phyloP scores from a whole-genome alignment of 305 asterid genomes.

The Fraxinus nigra region DNA sequence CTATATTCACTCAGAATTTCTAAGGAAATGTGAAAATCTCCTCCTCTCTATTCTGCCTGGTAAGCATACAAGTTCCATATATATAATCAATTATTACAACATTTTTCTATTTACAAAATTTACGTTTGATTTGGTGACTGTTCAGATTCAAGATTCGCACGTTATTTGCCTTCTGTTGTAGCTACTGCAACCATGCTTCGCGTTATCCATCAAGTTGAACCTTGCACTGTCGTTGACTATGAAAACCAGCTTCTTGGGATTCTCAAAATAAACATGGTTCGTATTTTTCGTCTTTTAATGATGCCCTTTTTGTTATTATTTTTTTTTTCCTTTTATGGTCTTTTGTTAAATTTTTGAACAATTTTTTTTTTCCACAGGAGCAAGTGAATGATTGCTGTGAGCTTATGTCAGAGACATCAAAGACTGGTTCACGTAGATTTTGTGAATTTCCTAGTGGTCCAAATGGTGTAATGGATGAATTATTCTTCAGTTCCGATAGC shows the following conservation, averaged over 20 bases:
- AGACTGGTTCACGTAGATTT: neutral
- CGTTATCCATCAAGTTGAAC: conserved; percentile 58
- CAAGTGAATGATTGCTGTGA: conserved; percentile 24
- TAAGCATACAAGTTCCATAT: conserved; percentile 18
- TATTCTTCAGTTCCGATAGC: conserved; percentile 39
- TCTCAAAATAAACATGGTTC: conserved; percentile 69
- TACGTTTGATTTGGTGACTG: neutral
- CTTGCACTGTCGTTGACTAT: conserved; percentile 44
- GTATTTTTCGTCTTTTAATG: conserved; percentile 11
- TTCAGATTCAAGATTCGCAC: conserved; percentile 66
- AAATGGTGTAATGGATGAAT: conserved; percentile 30
- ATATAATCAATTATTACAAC: conserved; percentile 20
- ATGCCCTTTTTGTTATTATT: neutral
- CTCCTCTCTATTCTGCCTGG: conserved; percentile 67
- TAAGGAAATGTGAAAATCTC: conserved; percentile 51
- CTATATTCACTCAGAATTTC: conserved; percentile 57
- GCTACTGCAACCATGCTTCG: conserved; percentile 88
- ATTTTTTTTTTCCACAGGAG: conserved; percentile 26
- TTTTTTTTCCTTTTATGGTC: neutral
- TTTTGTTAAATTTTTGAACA: neutral
- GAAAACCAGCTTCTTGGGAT: conserved; percentile 66
- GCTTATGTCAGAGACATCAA: conserved; percentile 8
- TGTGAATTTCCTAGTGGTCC: conserved; percentile 17
- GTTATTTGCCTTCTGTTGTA: conserved; percentile 65
- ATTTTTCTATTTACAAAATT: neutral